Evolutionary conservation across 1,284 basidiomycete species (phyloP), one percentile per base, ranked within the genome.

Genomic region (Boletus smithii): DNA sequence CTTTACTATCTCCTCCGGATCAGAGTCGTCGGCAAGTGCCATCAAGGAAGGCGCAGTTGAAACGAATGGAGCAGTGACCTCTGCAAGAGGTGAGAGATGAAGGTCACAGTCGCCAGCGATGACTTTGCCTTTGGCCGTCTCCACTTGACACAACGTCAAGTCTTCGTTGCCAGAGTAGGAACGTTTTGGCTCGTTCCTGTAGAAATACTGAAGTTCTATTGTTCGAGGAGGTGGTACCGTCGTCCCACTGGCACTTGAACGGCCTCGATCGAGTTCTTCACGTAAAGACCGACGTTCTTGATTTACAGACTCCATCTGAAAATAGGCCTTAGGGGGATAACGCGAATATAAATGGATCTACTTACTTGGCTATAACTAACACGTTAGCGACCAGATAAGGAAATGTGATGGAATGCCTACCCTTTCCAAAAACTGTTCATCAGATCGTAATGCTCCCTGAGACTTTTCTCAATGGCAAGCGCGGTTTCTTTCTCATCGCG

Each of bases 21-120:
- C 65, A 38, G 23, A 53, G 41, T 64, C 62, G 10, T 73, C 68
- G 31, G 56, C 51, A 44, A 68, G 59, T 13, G 69, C 65, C 48
- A 53, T 61, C 53, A 70, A 64, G 18, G 59, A 61, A 42, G 56
- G 63, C 17, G 61, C 54, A 2, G 57, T 58, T 0, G 71, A 66
- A n/a, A 62, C 51, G 44, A 71, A 47, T 8, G 68, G 60, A 16
- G 59, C 63, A 16, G 67, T 53, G 16, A 67, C 53, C 24, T 67
- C 63, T 36, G 62, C 54, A 8, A 73, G 64, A 41, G 72, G 72
- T 4, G 72, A 73, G 5, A 73, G 65, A 44, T 63, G 66, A 50
- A 73, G 66, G 30, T 67, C 56, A 43, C 57, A 56, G 20, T 67
- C 68, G 14, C 66, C 62, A 17, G 59, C 49, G 29, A 63, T 48